Evolutionary conservation across 768 basidiomycete genomes (phyloP).

Genomic region (Scleroderma citrinum): DNA sequence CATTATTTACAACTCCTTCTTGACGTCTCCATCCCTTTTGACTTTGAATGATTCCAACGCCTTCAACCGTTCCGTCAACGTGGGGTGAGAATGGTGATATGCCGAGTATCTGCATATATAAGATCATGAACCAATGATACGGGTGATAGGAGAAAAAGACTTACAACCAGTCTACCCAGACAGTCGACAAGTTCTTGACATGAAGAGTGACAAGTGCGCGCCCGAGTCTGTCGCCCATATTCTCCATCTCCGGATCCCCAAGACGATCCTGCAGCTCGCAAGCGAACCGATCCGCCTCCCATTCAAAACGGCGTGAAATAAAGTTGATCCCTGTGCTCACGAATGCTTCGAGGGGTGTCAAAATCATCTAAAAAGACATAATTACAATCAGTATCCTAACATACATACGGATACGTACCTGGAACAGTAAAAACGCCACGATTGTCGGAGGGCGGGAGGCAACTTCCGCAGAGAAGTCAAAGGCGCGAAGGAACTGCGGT

Average conservation of each 20-base stretch:
- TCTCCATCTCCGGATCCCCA: slow-evolving; percentile 50
- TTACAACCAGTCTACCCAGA: slow-evolving; percentile 91
- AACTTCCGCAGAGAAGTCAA: slow-evolving; percentile 68
- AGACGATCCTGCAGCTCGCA: slow-evolving; percentile 57
- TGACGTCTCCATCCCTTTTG: slow-evolving; percentile 25
- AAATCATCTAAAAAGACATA: slow-evolving; percentile 50
- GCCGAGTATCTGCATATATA: slow-evolving; percentile 69
- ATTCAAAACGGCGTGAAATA: slow-evolving; percentile 83
- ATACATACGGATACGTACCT: slow-evolving; percentile 32
- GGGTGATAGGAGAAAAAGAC: slow-evolving; percentile 18
- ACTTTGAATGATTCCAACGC: slow-evolving; percentile 68
- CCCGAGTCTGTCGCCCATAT: slow-evolving; percentile 83
- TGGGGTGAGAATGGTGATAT: slow-evolving; percentile 95
- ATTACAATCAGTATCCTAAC: neutral
- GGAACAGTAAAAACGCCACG: slow-evolving; percentile 83
- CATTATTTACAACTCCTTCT: slow-evolving; percentile 21
- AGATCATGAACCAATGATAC: neutral
- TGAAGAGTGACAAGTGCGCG: slow-evolving; percentile 81
- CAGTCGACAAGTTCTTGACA: slow-evolving; percentile 87
- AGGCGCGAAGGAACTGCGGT: slow-evolving; percentile 70
- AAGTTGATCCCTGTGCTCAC: slow-evolving; percentile 73
- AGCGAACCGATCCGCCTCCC: slow-evolving; percentile 87
- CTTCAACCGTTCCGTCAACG: slow-evolving; percentile 81
- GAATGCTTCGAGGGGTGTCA: slow-evolving; percentile 73
- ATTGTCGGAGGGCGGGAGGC: slow-evolving; percentile 70